Percentiles rank a stretch among this genome's conserved stretches.
These are phyloP conservation scores for Termitomyces sp. DNA, from an alignment of 768 basidiomycete species.

Conservation along the genomic window DNA sequence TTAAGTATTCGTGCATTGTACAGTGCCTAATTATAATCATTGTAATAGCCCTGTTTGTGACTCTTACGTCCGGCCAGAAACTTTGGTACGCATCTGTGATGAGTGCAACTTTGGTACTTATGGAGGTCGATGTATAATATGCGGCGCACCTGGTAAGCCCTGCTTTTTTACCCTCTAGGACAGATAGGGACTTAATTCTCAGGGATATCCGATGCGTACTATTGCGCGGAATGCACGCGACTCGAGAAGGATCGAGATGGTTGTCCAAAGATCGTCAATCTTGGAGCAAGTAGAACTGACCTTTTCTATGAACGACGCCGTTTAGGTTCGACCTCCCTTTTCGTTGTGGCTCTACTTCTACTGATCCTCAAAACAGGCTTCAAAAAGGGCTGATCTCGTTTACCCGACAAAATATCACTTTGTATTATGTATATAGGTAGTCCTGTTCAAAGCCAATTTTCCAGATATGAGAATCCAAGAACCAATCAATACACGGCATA, in stretches of 20 bases:
- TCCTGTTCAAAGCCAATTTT: not conserved
- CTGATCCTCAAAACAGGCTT: constrained; percentile 41
- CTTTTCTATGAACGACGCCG: constrained; percentile 88
- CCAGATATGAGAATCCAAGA: not conserved
- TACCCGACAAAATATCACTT: not conserved
- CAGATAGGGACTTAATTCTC: not conserved
- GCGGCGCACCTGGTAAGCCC: constrained; percentile 81
- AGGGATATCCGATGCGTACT: constrained; percentile 99
- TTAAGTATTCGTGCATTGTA: not conserved
- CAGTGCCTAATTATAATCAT: not conserved
- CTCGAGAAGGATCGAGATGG: constrained; percentile 97
- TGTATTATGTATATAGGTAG: constrained; percentile 4
- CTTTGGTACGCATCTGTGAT: constrained; percentile 96
- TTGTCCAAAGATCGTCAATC: constrained; percentile 96
- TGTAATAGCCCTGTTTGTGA: constrained; percentile 87
- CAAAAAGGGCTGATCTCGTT: constrained; percentile 47
- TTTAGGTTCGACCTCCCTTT: constrained; percentile 46
- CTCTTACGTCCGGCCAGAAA: constrained; percentile 98
- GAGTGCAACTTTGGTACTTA: constrained; percentile 99
- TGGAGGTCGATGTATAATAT: constrained; percentile 96
- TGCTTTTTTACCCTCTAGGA: not conserved
- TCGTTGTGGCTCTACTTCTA: too few relatives aligned
- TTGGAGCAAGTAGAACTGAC: constrained; percentile 92
- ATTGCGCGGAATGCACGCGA: constrained; percentile 96
- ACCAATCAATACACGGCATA: constrained; percentile 49